Evolutionary conservation across 2,329 filamentous ascomycete genomes (phyloP), one percentile per base, ranked within the genome.

Genomic region (Didymella pomorum): DNA sequence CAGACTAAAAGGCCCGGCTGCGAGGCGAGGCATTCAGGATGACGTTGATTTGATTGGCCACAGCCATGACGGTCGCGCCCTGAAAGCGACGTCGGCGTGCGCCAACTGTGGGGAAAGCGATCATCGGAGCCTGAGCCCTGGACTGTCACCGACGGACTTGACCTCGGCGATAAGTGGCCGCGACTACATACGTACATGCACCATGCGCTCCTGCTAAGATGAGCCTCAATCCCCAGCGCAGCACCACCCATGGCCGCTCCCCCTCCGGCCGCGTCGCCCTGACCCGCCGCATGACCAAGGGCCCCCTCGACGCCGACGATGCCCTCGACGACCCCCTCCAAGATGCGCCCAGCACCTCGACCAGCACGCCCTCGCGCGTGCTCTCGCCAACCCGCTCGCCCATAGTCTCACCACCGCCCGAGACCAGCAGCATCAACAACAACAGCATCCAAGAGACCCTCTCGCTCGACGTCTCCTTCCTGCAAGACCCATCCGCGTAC

Each of bases 401-500:
- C 35, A 20, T 39, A 18, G 35, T 20, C 35, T 39, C 35, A 18
- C 35, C 35, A 18, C 35, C n/a, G 35, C 35, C 35, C 35, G 35
- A 39, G 9, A 2, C 35, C 35, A 39, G 35, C 35, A 6, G 8
- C 16, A 4, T 10, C 35, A n/a, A 6, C n/a, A 39, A 6, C 35
- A 39, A 20, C 35, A n/a, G 35, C 35, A 20, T 39, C 35, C 35
- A 20, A 6, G n/a, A 39, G 35, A 18, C 10, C n/a, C 35, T 39
- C 54, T 50, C 58, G 2, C 50, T 56, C 48, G 58, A 60, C 58
- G 48, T 60, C 18, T 58, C 57, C 29, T 94, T 90, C 74, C 87
- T 97, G 44, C 85, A 95, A 11, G 86, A 89, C 20, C 88, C 91
- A 3, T 87, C 92, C 63, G 89, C 93, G 55, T 97, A 94, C 80